Percentiles rank a stretch among this genome's conserved stretches.
phyloP scores from a whole-genome alignment of 805 yeast genomes.

The Candida bentonensis region DNA sequence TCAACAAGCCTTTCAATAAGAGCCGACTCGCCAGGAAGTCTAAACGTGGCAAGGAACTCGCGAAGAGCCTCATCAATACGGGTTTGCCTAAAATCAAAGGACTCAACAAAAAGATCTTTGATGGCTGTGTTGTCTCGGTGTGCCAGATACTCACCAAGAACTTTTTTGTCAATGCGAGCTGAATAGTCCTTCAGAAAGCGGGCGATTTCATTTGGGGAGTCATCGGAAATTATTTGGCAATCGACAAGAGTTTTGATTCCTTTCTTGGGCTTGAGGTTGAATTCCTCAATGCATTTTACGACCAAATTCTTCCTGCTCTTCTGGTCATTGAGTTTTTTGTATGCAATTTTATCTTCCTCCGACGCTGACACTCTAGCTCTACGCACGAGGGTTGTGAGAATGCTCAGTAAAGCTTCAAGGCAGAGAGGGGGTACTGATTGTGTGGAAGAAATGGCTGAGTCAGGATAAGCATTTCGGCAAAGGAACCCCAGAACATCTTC shows the following conservation, averaged over 20 bases:
- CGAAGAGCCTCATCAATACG: conserved; percentile 92
- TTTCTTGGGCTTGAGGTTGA: conserved; percentile 65
- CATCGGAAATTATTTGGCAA: conserved; percentile 44
- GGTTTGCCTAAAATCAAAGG: conserved; percentile 61
- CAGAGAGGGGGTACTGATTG: conserved; percentile 89
- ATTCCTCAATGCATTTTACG: conserved; percentile 55
- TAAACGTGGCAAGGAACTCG: conserved; percentile 61
- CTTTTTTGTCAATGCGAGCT: conserved; percentile 72
- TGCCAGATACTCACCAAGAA: conserved; percentile 74
- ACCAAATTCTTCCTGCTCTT: conserved; percentile 49
- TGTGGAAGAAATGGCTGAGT: conserved; percentile 64
- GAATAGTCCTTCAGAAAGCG: conserved; percentile 57
- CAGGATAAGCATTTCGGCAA: conserved; percentile 71
- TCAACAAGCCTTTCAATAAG: conserved; percentile 90
- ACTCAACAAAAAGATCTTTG: conserved; percentile 46
- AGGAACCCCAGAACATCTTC: conserved; percentile 52
- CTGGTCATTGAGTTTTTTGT: conserved; percentile 7
- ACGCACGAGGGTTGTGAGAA: conserved; percentile 48
- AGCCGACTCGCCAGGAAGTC: conserved; percentile 95
- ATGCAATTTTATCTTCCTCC: conserved; percentile 7
- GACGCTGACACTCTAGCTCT: conserved; percentile 26
- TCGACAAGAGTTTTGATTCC: conserved; percentile 58
- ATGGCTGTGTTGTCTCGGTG: conserved; percentile 53
- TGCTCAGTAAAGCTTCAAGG: conserved; percentile 69
- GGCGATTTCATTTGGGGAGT: conserved; percentile 46